Evolutionary conservation across 2,329 filamentous ascomycete species (phyloP).

Genomic region (Dactylellina haptotyla): DNA sequence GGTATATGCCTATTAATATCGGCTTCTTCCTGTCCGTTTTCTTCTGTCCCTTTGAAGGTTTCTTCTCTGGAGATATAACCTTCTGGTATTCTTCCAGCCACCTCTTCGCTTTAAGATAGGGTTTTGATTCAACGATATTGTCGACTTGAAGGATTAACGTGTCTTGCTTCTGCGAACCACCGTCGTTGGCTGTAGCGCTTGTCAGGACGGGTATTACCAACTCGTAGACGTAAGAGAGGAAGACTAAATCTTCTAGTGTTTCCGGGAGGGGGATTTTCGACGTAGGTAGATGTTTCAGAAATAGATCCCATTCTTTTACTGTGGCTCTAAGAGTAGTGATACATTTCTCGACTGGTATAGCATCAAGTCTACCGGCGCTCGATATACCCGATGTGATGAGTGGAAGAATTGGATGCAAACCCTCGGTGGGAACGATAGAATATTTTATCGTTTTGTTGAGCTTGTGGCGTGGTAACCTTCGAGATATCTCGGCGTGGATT

Average conservation of each 20-base stretch:
- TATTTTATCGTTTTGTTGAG: neutral
- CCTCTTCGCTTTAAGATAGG: constrained; percentile 43
- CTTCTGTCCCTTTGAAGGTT: neutral
- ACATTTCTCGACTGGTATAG: constrained; percentile 1
- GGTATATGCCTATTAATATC: constrained; percentile 44
- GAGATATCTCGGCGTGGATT: constrained; percentile 27
- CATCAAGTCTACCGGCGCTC: neutral
- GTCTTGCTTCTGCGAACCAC: neutral
- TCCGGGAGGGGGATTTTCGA: constrained; percentile 5
- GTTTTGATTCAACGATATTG: constrained; percentile 51
- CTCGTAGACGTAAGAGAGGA: constrained; percentile 39
- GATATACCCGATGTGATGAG: constrained; percentile 6
- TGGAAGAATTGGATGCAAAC: constrained; percentile 18
- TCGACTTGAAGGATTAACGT: constrained; percentile 43
- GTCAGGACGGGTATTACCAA: constrained; percentile 24
- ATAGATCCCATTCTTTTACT: constrained; percentile 13
- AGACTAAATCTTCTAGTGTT: constrained; percentile 38
- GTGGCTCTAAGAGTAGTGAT: constrained; percentile 2
- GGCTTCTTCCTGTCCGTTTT: neutral
- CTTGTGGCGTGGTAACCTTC: neutral
- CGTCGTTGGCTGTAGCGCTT: neutral
- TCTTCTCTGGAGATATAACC: neutral
- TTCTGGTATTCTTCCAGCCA: constrained; percentile 39
- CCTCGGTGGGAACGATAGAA: constrained; percentile 4
- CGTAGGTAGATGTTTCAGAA: constrained; percentile 2